Conservation (phyloP, 192 early-diverging fungal species). For the Gamsiella multidivaricata region DNA sequence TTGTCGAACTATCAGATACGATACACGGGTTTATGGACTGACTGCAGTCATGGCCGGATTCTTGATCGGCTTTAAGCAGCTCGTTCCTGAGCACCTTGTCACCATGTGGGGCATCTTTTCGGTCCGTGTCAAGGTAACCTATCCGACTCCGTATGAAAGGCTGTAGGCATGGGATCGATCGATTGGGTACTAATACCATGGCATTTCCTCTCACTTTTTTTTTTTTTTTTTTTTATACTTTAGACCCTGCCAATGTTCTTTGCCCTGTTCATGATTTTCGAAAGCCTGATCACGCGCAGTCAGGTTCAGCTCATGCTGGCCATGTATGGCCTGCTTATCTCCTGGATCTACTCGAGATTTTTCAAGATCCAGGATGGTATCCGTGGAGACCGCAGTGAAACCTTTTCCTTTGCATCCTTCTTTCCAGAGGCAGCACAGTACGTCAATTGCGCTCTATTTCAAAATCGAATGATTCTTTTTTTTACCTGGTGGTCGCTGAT, state of each 20-base stretch:
- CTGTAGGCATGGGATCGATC: no score
- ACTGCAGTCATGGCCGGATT: slow-evolving; percentile 77
- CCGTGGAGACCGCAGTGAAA: slow-evolving; percentile 88
- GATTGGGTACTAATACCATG: no score
- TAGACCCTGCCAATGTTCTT: slow-evolving; percentile 63
- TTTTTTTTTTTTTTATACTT: no score
- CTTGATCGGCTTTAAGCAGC: slow-evolving; percentile 88
- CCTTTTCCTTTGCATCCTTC: slow-evolving; percentile 91
- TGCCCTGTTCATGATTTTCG: slow-evolving; percentile 54
- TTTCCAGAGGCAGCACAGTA: slow-evolving; percentile 88
- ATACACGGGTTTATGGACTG: slow-evolving; percentile 76
- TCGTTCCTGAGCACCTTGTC: slow-evolving; percentile 90
- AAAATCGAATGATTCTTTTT: no score
- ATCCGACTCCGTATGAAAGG: background rate
- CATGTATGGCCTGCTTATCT: slow-evolving; percentile 76
- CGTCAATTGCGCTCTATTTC: no score
- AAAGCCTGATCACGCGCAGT: slow-evolving; percentile 60
- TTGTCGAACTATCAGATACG: slow-evolving; percentile 52
- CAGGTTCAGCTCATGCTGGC: slow-evolving; percentile 74
- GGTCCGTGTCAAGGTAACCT: slow-evolving; percentile 79
- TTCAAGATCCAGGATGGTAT: slow-evolving; percentile 83
- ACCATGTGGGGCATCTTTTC: slow-evolving; percentile 73
- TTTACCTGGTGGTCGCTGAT: no score
- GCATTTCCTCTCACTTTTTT: background rate
- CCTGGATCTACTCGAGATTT: slow-evolving; percentile 90